Evolutionary conservation across 257 asterid genomes (phyloP), one percentile per base, ranked within the genome.

Genomic region (Catharanthus roseus): DNA sequence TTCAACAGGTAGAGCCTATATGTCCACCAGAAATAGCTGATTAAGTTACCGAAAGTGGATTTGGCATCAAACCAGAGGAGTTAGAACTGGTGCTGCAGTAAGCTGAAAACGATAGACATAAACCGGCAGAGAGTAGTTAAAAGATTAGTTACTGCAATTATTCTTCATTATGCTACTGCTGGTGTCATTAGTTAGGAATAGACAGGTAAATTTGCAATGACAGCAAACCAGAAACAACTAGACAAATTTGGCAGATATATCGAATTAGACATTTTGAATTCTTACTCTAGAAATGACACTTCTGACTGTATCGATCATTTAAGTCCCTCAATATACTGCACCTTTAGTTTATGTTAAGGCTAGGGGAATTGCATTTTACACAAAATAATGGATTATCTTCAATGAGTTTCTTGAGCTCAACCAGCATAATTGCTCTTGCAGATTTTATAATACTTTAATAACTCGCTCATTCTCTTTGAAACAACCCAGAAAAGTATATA

Each of bases 351-450:
- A 93, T 93, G 67, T 86, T 93, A 75, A 93, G 85, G 85, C 79
- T 86, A 38, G 98, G 98, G n/a, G 55, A 89, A 91, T 77, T 84
- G 96, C 80, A 93, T 83, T 82, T 93, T 93, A 75, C 98, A 55
- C 96, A 96, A 73, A 93, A 93, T 77, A 93, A 77, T 49, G 98
- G 98, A 77, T 93, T 93, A 67, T 96, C 96, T 89, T 93, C 98
- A 26, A 91, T 88, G 51, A 93, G 96, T 85, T 93, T 93, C 87
- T 93, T 93, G 75, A 93, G 89, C 73, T 93, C 98, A 69, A 91
- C 88, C 72, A 93, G 77, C 98, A 93, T 91, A 70, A 91, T 86
- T 60, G 96, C 83, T 70, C 98, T 87, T 31, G 98, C 98, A 10
- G 98, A 86, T 78, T 89, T 91, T 5, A 96, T 89, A 79, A 69